A percentile compares a stretch with the other conserved stretches of the same genome.
These are phyloP conservation scores for Phanerodontia chrysosporium DNA, from an alignment of 768 basidiomycete species.

Conservation along the genomic window DNA sequence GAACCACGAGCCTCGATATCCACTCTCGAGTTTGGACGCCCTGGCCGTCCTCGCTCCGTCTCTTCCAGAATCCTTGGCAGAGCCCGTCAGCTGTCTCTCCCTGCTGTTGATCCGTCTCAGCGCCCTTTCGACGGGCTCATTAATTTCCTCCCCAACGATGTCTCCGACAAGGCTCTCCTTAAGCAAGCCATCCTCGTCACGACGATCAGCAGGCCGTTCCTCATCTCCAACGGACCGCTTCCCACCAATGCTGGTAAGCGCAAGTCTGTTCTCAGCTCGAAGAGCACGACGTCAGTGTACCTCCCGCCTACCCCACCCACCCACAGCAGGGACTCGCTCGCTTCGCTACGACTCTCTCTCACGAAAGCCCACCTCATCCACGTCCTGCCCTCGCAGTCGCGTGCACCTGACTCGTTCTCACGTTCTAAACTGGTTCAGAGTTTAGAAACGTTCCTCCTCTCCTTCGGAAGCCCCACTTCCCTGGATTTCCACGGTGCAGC, in stretches of 20 bases:
- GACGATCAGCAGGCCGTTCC: constrained; percentile 34
- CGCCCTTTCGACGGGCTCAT: constrained; percentile 36
- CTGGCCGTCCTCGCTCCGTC: constrained; percentile 13
- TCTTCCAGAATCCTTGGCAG: constrained; percentile 10
- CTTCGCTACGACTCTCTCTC: constrained; percentile 3
- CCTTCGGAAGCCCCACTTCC: constrained; percentile 26
- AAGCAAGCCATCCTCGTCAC: constrained; percentile 38
- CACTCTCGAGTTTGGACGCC: constrained; percentile 6
- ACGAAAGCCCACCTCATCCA: constrained; percentile 28
- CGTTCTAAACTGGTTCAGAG: constrained; percentile 30
- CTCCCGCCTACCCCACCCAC: constrained; percentile 19
- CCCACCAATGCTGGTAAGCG: not conserved
- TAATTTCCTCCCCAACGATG: constrained; percentile 32
- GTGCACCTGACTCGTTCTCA: constrained; percentile 8
- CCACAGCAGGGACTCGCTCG: constrained; percentile 18
- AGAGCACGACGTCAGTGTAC: constrained; percentile 16
- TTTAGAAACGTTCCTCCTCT: constrained; percentile 35
- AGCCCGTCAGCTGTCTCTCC: constrained; percentile 12
- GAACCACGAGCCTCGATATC: constrained; percentile 7
- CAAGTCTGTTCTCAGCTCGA: constrained; percentile 8
- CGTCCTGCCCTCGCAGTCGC: constrained; percentile 23
- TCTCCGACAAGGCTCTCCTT: constrained; percentile 31
- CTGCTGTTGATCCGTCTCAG: constrained; percentile 28
- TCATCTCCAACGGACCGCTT: constrained; percentile 20
- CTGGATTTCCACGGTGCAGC: constrained; percentile 1